These are phyloP conservation scores for Juglanconis sp. DNA, from an alignment of 2,329 filamentous ascomycete genomes.

Conservation along the genomic window DNA sequence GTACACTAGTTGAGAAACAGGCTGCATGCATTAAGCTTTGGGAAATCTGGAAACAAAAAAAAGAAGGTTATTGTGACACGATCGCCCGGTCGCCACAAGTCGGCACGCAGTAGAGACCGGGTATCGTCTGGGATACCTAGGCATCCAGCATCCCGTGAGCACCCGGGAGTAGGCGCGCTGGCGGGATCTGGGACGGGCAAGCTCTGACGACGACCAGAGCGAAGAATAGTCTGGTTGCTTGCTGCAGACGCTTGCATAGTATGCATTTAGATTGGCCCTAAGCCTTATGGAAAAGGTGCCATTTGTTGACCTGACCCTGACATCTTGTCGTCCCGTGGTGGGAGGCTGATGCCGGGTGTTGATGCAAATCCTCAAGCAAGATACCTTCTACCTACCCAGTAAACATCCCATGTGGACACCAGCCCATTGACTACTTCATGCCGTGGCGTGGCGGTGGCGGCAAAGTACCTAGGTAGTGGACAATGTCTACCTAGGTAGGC, in stretches of 20 bases:
- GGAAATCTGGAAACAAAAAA: constrained; percentile 24
- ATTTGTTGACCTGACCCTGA: constrained; percentile 6
- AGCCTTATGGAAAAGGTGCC: not conserved
- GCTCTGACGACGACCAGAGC: constrained; percentile 13
- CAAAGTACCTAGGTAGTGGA: too few species aligned
- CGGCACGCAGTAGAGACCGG: not conserved
- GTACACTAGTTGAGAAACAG: not conserved
- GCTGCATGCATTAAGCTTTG: constrained; percentile 10
- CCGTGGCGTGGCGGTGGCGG: not conserved
- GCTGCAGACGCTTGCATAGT: not conserved
- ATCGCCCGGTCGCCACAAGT: constrained; percentile 19
- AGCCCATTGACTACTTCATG: not conserved
- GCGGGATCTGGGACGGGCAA: constrained; percentile 6
- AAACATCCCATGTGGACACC: not conserved
- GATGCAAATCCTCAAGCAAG: not conserved
- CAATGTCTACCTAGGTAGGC: not conserved
- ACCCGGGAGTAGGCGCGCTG: not conserved
- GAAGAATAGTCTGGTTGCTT: constrained; percentile 3
- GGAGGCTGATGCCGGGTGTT: not conserved
- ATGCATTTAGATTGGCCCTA: not conserved
- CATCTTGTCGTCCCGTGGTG: constrained; percentile 5
- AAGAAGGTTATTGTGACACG: constrained; percentile 31
- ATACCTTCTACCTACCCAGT: too few species aligned
- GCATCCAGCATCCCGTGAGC: not conserved
- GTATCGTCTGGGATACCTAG: constrained; percentile 8